Evolutionary conservation across 176 grass and related monocot species (phyloP), one percentile per base, ranked within the genome.

Genomic region (Musa acuminata): DNA sequence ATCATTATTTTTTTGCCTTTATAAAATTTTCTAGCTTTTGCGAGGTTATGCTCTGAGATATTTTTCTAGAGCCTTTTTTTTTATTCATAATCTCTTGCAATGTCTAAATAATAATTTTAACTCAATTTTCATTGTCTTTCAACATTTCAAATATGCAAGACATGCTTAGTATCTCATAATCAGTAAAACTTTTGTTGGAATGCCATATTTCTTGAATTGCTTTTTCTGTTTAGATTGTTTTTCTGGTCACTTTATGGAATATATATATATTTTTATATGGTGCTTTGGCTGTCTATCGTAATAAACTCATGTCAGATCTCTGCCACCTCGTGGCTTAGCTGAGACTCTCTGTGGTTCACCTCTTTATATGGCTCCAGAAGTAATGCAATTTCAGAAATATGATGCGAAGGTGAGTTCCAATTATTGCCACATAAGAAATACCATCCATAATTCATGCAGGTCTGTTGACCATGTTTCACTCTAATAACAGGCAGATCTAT

Each of bases 361-460:
- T 53, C 90, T 99, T 82, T 99, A 99, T 80, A 99, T 99, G 95
- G 95, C 95, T 78, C 95, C 95, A 73, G 95, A 99, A 87, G 95
- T 99, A 21, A 91, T 99, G 88, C 90, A 89, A 88, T 78, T 57
- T 84, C 86, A 99, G 77, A 99, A 94, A 80, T 99, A 99, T 80
- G 88, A 99, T 84, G 88, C 95, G 84, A 99, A 99, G 95, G 95
- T 99, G 64, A 49, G 20, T 2, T 53, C 79, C 29, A 70, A 23
- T 52, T 72, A 35, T 73, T 52, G 57, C 62, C 64, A 52, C 58
- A 27, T 69, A n/a, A 69, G 7, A 80, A 75, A 64, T 62, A 49
- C 54, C 35, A 76, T 59, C 8, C 67, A 75, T 71, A 49, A 74
- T 17, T 76, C 77, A 73, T 73, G 72, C 13, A 89, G 2, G 76